These are phyloP conservation scores for Kwoniella mangroviensis DNA, from an alignment of 768 basidiomycete species.

Conservation along the genomic window DNA sequence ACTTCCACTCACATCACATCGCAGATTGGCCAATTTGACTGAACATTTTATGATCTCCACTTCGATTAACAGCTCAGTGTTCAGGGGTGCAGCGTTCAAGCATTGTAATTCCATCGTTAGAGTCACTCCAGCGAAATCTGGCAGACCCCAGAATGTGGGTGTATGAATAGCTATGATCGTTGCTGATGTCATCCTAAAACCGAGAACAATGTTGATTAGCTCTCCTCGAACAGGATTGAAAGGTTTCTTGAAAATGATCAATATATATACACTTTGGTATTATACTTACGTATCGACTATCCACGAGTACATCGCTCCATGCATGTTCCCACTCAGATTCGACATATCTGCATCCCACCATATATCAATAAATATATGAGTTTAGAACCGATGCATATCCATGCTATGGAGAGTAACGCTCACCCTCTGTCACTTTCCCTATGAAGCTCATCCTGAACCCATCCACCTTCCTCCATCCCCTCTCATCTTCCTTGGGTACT, in stretches of 20 bases:
- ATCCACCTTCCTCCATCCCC: slow-evolving; percentile 34
- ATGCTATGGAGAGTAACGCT: not conserved
- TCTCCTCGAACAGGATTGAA: too few relatives aligned
- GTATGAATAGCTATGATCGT: slow-evolving; percentile 35
- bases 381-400: not conserved
- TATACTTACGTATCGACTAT: slow-evolving; percentile 45
- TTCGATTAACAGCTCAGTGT: slow-evolving; percentile 25
- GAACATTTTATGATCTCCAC: slow-evolving; percentile 28
- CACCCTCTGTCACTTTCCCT: slow-evolving; percentile 28
- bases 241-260: too few relatives aligned
- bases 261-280: too few relatives aligned
- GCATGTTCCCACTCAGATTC: slow-evolving; percentile 34
- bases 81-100: slow-evolving; percentile 35
- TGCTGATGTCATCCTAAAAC: slow-evolving; percentile 37
- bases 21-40: slow-evolving; percentile 24
- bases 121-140: slow-evolving; percentile 39
- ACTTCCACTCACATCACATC: slow-evolving; percentile 34
- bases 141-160: slow-evolving; percentile 47
- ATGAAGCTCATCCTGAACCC: slow-evolving; percentile 29
- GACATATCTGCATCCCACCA: slow-evolving; percentile 33
- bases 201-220: too few relatives aligned
- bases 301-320: slow-evolving; percentile 43
- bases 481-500: slow-evolving; percentile 28
- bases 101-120: slow-evolving; percentile 40
- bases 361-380: not conserved